Evolutionary conservation across 2,329 filamentous ascomycete species (phyloP).

Genomic region (Fusarium camptoceras): DNA sequence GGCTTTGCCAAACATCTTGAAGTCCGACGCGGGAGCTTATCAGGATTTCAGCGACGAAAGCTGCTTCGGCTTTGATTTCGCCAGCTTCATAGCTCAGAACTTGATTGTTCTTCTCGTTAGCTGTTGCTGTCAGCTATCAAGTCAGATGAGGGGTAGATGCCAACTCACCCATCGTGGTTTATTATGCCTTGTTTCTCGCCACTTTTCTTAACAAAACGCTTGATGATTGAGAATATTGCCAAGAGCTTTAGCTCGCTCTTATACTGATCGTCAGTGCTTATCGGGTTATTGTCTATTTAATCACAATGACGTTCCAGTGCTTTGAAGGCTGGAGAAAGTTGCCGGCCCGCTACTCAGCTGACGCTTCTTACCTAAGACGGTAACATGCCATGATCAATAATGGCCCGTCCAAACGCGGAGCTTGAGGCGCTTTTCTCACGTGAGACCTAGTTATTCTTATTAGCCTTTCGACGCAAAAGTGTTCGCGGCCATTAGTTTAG

Average conservation of each 20-base stretch:
- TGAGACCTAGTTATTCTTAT: background rate
- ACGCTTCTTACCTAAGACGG: background rate
- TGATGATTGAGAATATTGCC: too few species aligned
- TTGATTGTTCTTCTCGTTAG: background rate
- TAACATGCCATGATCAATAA: background rate
- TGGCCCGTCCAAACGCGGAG: background rate
- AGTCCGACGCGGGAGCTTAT: slow-evolving; percentile 21
- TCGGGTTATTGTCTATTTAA: too few species aligned
- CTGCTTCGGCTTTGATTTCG: slow-evolving; percentile 16
- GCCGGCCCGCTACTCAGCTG: background rate
- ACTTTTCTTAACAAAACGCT: accelerated
- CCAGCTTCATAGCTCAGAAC: slow-evolving; percentile 18
- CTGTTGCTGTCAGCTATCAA: background rate
- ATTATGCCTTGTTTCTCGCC: background rate
- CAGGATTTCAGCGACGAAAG: slow-evolving; percentile 37
- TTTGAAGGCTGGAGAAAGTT: background rate
- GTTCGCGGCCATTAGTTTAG: too few species aligned
- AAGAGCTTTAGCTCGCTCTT: background rate
- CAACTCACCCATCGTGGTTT: slow-evolving; percentile 11
- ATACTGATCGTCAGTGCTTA: background rate
- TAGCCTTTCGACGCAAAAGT: too few species aligned
- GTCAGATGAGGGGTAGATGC: background rate
- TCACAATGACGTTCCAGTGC: background rate
- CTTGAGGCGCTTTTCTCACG: background rate
- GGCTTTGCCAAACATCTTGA: slow-evolving; percentile 34